phyloP scores from a whole-genome alignment of 2,329 filamentous ascomycete genomes.

The Trichoderma sp. region DNA sequence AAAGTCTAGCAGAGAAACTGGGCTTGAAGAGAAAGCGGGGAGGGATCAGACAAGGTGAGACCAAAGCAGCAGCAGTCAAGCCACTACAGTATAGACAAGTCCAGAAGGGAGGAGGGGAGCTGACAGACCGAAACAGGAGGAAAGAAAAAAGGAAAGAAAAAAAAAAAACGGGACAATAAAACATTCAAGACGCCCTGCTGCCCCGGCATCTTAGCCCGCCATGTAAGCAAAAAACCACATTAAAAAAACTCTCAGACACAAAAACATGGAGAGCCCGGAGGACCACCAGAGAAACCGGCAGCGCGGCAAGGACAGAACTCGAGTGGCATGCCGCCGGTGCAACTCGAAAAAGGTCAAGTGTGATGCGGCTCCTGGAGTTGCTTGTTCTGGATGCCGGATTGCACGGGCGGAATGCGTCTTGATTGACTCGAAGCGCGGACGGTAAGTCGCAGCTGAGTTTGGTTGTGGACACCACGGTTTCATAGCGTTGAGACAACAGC shows the following conservation, averaged over 20 bases:
- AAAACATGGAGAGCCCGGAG: conserved; percentile 6
- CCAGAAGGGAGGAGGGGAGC: not conserved
- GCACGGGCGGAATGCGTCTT: not conserved
- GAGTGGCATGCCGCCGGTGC: conserved; percentile 14
- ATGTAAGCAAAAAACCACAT: not conserved
- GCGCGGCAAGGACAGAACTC: conserved; percentile 1
- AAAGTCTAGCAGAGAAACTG: not conserved
- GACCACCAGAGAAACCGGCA: conserved; percentile 6
- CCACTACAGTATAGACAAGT: not conserved
- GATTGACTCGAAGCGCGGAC: conserved; percentile 10
- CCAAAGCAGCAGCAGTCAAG: not conserved
- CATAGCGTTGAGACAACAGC: too few species aligned
- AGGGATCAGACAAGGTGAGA: not conserved
- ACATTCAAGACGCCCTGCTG: not conserved
- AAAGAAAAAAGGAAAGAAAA: not conserved
- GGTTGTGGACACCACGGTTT: not conserved
- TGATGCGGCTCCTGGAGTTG: conserved; percentile 10
- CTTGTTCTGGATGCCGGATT: conserved; percentile 15
- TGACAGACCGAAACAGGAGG: not conserved
- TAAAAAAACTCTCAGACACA: not conserved
- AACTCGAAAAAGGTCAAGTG: conserved; percentile 21
- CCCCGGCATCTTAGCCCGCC: not conserved
- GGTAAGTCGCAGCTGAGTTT: not conserved
- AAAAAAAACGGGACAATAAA: not conserved
- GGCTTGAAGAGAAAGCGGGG: not conserved